A percentile compares a stretch with the other conserved stretches of the same genome.
Evolutionary conservation across 2,329 filamentous ascomycete species (phyloP).

Genomic region (Aspergillus sojae): DNA sequence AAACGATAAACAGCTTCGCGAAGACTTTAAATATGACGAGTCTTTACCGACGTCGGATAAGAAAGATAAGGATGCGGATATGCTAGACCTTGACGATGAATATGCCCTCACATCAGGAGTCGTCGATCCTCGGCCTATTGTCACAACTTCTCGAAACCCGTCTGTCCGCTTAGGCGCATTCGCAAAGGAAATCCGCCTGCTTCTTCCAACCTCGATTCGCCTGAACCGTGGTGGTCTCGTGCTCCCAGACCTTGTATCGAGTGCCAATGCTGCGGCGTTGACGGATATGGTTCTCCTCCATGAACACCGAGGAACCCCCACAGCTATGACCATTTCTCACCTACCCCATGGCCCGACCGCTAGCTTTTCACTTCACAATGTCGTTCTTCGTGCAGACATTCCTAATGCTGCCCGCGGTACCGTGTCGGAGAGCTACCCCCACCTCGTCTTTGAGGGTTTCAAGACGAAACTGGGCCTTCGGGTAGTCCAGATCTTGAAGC

Average conservation of each 20-base stretch:
- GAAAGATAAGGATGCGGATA: conserved; percentile 77
- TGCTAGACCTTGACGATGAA: conserved; percentile 86
- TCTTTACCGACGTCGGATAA: conserved; percentile 62
- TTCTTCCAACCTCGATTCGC: conserved; percentile 82
- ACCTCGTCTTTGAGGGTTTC: conserved; percentile 95
- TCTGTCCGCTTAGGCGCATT: conserved; percentile 84
- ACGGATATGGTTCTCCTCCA: conserved; percentile 86
- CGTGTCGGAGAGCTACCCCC: conserved; percentile 88
- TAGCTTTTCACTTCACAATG: conserved; percentile 88
- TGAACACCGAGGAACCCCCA: conserved; percentile 90
- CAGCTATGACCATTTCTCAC: conserved; percentile 83
- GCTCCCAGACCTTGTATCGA: conserved; percentile 79
- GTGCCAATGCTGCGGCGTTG: conserved; percentile 77
- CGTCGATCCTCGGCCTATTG: conserved; percentile 82
- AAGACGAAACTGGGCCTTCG: conserved; percentile 76
- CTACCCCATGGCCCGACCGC: conserved; percentile 86
- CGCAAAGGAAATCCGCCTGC: conserved; percentile 83
- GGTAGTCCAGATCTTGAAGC: conserved; percentile 87
- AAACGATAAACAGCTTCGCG: conserved; percentile 79
- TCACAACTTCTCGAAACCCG: conserved; percentile 88
- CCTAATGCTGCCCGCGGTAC: conserved; percentile 84
- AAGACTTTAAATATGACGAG: conserved; percentile 94
- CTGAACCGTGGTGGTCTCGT: conserved; percentile 91
- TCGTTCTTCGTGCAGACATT: conserved; percentile 89
- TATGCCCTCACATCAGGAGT: conserved; percentile 90